A percentile compares a stretch with the other conserved stretches of the same genome.
These are phyloP conservation scores for Metschnikowia reukaufii DNA, from an alignment of 805 yeast genomes.

Conservation along the genomic window DNA sequence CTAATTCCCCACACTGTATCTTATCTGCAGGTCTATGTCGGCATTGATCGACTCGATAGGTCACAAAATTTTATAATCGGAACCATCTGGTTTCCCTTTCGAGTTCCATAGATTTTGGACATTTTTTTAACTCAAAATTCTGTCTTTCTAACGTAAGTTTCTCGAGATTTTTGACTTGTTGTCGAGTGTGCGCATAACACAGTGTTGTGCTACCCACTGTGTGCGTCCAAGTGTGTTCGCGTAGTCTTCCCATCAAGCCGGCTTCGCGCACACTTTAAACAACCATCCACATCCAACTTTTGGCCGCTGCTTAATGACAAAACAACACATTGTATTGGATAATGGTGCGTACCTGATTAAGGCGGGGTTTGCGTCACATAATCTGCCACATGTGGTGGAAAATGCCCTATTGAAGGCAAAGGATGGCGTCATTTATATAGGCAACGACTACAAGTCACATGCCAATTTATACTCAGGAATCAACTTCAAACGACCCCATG, in stretches of 20 bases:
- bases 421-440: slow-evolving; percentile 71
- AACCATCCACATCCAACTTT: background rate
- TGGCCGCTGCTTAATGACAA: slow-evolving; percentile 2
- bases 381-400: slow-evolving; percentile 50
- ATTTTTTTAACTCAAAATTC: no score
- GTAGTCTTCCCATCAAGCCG: background rate
- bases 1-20: no score
- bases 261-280: background rate
- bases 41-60: no score
- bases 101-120: no score
- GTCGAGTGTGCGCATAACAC: no score
- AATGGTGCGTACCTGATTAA: slow-evolving; percentile 89
- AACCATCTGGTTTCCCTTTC: no score
- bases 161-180: no score
- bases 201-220: background rate
- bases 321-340: slow-evolving; percentile 59
- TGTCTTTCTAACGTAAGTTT: no score
- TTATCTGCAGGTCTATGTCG: no score
- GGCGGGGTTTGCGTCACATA: slow-evolving; percentile 32
- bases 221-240: background rate
- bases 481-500: slow-evolving; percentile 76
- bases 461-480: slow-evolving; percentile 76
- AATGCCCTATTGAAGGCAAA: slow-evolving; percentile 74
- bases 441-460: slow-evolving; percentile 58
- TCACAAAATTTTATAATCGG: no score